Percentiles rank a stretch among this genome's conserved stretches.
phyloP scores from a whole-genome alignment of 441 rosid genomes.

The Theobroma grandiflorum region DNA sequence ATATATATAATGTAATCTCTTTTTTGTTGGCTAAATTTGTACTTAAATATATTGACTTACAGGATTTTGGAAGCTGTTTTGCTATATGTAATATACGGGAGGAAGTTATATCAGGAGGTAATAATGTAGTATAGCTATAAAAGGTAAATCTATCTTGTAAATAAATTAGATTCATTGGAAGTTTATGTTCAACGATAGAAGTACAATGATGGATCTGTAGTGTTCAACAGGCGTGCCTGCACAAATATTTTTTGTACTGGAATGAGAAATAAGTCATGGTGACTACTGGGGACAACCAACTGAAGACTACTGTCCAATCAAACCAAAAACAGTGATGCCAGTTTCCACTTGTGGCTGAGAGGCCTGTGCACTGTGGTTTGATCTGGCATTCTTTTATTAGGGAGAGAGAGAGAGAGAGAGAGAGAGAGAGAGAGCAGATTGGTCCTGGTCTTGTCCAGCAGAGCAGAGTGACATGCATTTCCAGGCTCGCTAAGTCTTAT shows the following conservation, averaged over 20 bases:
- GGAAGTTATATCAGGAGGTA: background rate
- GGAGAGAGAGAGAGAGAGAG: background rate
- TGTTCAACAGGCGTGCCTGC: background rate
- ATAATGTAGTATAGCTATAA: background rate
- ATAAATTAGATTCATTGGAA: background rate
- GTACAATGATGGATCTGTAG: background rate
- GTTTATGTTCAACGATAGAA: background rate
- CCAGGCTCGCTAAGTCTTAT: background rate
- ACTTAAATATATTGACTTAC: background rate
- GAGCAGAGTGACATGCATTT: background rate
- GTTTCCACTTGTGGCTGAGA: background rate
- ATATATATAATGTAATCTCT: background rate
- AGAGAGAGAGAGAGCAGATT: background rate
- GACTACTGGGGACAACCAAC: background rate
- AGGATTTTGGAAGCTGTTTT: slow-evolving; percentile 17
- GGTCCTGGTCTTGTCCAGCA: background rate
- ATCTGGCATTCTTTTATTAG: background rate
- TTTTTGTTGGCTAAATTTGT: slow-evolving; percentile 2
- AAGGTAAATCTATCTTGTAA: background rate
- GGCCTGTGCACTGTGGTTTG: background rate
- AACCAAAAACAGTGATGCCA: background rate
- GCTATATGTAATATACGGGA: slow-evolving; percentile 13
- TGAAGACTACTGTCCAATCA: background rate
- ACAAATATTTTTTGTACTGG: background rate
- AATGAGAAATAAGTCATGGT: background rate